phyloP scores from a whole-genome alignment of 2,329 filamentous ascomycete genomes.

The Aureobasidium pullulans region DNA sequence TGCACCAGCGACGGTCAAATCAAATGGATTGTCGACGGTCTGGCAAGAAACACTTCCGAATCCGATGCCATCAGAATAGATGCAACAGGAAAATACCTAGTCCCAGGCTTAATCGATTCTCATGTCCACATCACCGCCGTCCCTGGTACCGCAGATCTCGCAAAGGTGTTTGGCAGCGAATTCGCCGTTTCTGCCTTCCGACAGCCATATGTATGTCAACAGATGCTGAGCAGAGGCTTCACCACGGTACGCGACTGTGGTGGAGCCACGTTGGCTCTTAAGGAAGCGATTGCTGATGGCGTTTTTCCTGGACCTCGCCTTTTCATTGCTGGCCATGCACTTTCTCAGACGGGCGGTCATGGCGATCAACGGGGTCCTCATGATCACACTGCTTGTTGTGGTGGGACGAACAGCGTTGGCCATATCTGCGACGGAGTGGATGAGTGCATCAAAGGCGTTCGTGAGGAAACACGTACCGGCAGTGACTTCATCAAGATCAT shows the following conservation, averaged over 20 bases:
- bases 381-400: slow-evolving; percentile 41
- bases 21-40: not conserved
- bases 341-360: slow-evolving; percentile 54
- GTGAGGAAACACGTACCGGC: slow-evolving; percentile 49
- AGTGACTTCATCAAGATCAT: slow-evolving; percentile 59
- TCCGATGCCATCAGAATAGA: slow-evolving; percentile 31
- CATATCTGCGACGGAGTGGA: slow-evolving; percentile 48
- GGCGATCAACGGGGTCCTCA: slow-evolving; percentile 44
- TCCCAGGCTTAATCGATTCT: slow-evolving; percentile 46
- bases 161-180: slow-evolving; percentile 30
- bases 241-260: slow-evolving; percentile 53
- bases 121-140: slow-evolving; percentile 44
- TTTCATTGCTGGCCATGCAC: slow-evolving; percentile 47
- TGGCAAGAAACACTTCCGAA: not conserved
- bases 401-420: slow-evolving; percentile 36
- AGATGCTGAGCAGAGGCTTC: slow-evolving; percentile 52
- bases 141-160: slow-evolving; percentile 35
- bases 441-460: slow-evolving; percentile 44
- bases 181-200: slow-evolving; percentile 35
- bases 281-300: slow-evolving; percentile 50
- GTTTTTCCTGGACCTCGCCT: slow-evolving; percentile 49
- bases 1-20: slow-evolving; percentile 18
- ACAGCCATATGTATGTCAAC: slow-evolving; percentile 38
- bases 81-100: slow-evolving; percentile 38
- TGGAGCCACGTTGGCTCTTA: slow-evolving; percentile 48